Base-by-base conservation (phyloP, 176 grass and related monocot species). In the Cocos nucifera region DNA sequence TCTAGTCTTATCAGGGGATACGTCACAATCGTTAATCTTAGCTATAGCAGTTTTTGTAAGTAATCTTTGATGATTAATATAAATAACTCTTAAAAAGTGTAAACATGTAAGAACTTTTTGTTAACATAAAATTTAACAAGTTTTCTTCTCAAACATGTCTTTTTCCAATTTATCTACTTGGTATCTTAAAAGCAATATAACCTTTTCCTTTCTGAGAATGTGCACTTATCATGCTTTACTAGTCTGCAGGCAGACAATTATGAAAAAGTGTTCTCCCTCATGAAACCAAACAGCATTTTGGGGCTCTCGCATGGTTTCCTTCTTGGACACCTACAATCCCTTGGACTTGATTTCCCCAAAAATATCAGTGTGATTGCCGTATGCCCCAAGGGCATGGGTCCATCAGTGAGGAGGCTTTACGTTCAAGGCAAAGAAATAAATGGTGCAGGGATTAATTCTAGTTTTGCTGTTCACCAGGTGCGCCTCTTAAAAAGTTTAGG, bases 371-470 rank as follows among this genome's bases (percentile, higher is more conserved):
- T 91, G 23, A 85, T 91, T 74, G 83, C 83, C 35, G 82, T 91
- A 9, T 91, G 87, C 51, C 87, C 87, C 55, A 91, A 91, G 56
- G 87, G 83, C 16, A 91, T 91, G 87, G 87, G 87, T 15, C 87
- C 87, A 22, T 86, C 87, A 0, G 87, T 91, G 22, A 72, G 87
- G 30, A 76, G 87, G 51, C 72, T 91, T 25, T 91, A 91, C 69
- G 79, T 91, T 61, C 87, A 91, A 58, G 87, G 87, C 39, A 91
- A 91, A 82, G 79, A 90, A 68, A 69, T 86, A 22, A 91, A 91
- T 68, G 87, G 87, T 67, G 87, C 87, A 35, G 87, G 87, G 15
- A 91, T 86, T 65, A 91, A 91, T 65, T 77, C 87, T 71, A 86
- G 87, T 61, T 86, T 91, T 65, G 83, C 79, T 48, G 83, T 91